Evolutionary conservation across 2,329 filamentous ascomycete genomes (phyloP), one percentile per base, ranked within the genome.

Genomic region (Venturiaceae sp.): DNA sequence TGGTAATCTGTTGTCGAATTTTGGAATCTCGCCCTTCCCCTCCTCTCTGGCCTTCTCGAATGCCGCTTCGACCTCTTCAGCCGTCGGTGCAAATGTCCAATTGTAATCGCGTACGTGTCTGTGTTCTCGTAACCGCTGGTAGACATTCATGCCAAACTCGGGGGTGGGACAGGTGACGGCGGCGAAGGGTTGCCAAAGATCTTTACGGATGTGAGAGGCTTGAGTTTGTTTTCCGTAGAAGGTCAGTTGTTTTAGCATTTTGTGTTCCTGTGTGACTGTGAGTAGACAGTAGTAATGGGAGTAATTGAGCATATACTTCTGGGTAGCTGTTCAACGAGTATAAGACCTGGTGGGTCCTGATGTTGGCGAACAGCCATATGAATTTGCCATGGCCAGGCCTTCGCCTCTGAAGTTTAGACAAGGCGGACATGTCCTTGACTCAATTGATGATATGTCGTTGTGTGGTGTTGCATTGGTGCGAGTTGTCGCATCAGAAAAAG

Each of bases 161-260:
- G 74, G 62, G 44, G 75, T 70, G 30, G 80, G 76, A 63, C 86
- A 83, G 61, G 78, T 77, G 53, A 85, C 72, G 28, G 78, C 79
- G 66, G 77, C 83, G 67, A 83, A 79, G 0, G 83, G 83, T 14
- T 72, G 72, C 83, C 83, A 86, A 67, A 83, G 74, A 67, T 86
- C 83, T 66, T 80, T 82, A 61, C 83, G 82, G 54, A 86, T 71
- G 7, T 68, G 69, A 41, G 79, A 70, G 30, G 83, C 83, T 23
- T 81, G 75, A 54, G 82, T 81, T 68, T 86, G 84, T 66, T 85
- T 85, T 71, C 83, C 83, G 52, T 83, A 77, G 70, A 80, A 84
- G 62, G 83, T 71, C 32, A 86, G 73, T 72, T 86, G 83, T 30
- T 76, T 75, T 60, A 85, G 70, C 53, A 77, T 69, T 63, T 72